A percentile compares a stretch with the other conserved stretches of the same genome.
Evolutionary conservation across 768 basidiomycete species (phyloP).

Genomic region (Mycena galericulata): DNA sequence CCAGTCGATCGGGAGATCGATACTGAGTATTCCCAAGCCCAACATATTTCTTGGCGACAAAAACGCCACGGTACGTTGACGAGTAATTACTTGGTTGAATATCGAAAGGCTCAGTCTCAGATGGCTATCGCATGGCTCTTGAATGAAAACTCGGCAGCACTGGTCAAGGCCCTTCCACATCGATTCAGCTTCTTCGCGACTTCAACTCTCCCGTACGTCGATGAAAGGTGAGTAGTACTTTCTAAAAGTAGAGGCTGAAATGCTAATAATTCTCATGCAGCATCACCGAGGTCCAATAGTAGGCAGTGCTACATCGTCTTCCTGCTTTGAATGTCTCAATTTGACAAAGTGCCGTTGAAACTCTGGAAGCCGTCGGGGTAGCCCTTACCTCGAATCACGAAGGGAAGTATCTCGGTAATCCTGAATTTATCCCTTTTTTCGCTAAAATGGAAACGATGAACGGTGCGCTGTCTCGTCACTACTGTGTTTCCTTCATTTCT

Average conservation of each 20-base stretch:
- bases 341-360: constrained; percentile 12
- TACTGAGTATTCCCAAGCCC: constrained; percentile 19
- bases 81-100: background rate
- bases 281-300: constrained; percentile 7
- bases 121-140: constrained; percentile 22
- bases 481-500: background rate
- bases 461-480: constrained; percentile 2
- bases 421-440: constrained; percentile 13
- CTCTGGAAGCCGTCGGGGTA: constrained; percentile 15
- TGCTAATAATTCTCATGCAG: background rate
- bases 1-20: constrained; percentile 20
- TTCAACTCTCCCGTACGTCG: constrained; percentile 15
- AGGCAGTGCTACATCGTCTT: background rate
- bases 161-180: constrained; percentile 14
- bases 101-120: background rate
- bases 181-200: constrained; percentile 29
- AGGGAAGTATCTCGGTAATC: constrained; percentile 26
- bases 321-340: background rate
- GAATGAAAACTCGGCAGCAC: constrained; percentile 26
- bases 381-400: constrained; percentile 30
- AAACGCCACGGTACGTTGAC: constrained; percentile 18
- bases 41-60: constrained; percentile 19
- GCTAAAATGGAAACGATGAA: constrained; percentile 4
- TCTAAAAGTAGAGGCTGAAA: background rate
- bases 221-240: constrained; percentile 9